Base-by-base conservation (phyloP, 495 filamentous ascomycete genomes). In the Lindgomyces ingoldianus region DNA sequence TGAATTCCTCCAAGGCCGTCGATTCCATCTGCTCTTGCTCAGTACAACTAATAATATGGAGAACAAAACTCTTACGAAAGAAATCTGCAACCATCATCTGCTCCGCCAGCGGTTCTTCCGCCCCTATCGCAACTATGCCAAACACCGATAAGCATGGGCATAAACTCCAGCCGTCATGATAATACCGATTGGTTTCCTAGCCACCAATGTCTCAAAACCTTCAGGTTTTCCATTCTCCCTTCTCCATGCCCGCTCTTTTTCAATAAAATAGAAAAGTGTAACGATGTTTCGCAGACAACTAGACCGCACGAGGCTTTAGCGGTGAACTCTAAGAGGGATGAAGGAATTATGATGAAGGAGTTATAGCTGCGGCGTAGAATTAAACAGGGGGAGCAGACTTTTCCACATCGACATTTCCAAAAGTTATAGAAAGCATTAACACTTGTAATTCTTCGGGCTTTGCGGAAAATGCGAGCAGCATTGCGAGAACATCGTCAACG, bases 1-100 rank as follows among this genome's bases (percentile, higher is more conserved):
- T 97, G 92, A 33, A 98, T 91, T n/a, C 89, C 90, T 24, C 91
- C 93, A 4, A 99, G 82, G 1, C 94, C 94, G 72, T 99, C 94
- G 1, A 79, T 80, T 30, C 94, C 94, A 77, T 98, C 93, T 97
- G 24, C 52, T 45, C 25, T 27, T 56, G 56, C 4, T 69, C 25
- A 67, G 29, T 41, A 24, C 24, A 12, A 9, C 21, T 14, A 26
- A 18, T 33, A 30, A 16, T 16, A 42, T 27, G 14, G 16, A 52
- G 16, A 18, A 33, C 8, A 22, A 39, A 51, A 62, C 8, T 81
- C 88, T 64, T 75, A 96, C 93, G 94, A 68, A 96, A 98, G 74
- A 91, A 89, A 75, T 98, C 94, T 9, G 89, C 90, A 79, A 91
- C 84, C 69, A 96, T 79, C 42, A 85, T 78, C 71, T 94, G 89